A percentile compares a stretch with the other conserved stretches of the same genome.
phyloP scores from a whole-genome alignment of 2,329 filamentous ascomycete species.

The Colletotrichum zoysiae region DNA sequence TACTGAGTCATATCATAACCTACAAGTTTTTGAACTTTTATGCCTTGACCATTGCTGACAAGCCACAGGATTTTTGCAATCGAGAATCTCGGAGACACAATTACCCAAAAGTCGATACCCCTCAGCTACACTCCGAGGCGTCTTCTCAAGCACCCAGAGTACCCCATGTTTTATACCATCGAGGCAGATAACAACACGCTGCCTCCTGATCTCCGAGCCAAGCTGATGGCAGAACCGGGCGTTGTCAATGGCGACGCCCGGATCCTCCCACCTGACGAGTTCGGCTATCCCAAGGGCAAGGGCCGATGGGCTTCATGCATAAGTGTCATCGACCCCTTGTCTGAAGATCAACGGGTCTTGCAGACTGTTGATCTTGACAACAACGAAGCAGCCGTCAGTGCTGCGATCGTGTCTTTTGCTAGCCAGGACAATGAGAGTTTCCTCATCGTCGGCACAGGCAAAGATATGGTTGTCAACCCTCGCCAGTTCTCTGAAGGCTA shows the following conservation, averaged over 20 bases:
- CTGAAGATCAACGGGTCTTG: conserved; percentile 75
- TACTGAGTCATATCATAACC: conserved; percentile 73
- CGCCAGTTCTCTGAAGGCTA: conserved; percentile 82
- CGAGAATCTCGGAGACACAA: conserved; percentile 85
- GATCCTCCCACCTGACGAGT: conserved; percentile 81
- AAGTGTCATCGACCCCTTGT: conserved; percentile 87
- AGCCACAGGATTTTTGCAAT: conserved; percentile 84
- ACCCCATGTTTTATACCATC: conserved; percentile 92
- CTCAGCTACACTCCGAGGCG: conserved; percentile 91
- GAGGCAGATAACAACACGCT: conserved; percentile 94
- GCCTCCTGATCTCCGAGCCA: conserved; percentile 80
- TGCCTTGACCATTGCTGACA: conserved; percentile 50
- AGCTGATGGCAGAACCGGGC: conserved; percentile 78
- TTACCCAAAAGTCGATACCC: conserved; percentile 87
- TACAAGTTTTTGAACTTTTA: neutral
- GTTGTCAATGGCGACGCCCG: conserved; percentile 79
- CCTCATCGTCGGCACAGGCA: conserved; percentile 93
- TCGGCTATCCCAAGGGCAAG: conserved; percentile 86
- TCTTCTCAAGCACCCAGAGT: conserved; percentile 88
- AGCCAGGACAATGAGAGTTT: conserved; percentile 91
- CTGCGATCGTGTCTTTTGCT: conserved; percentile 85
- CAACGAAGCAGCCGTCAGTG: conserved; percentile 92
- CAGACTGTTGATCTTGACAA: conserved; percentile 85
- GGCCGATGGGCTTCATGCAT: conserved; percentile 97
- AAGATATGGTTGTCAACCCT: conserved; percentile 86